These are phyloP conservation scores for Cryptosporidium ubiquitum DNA, from an alignment of 169 alveolate species.

Conservation along the genomic window DNA sequence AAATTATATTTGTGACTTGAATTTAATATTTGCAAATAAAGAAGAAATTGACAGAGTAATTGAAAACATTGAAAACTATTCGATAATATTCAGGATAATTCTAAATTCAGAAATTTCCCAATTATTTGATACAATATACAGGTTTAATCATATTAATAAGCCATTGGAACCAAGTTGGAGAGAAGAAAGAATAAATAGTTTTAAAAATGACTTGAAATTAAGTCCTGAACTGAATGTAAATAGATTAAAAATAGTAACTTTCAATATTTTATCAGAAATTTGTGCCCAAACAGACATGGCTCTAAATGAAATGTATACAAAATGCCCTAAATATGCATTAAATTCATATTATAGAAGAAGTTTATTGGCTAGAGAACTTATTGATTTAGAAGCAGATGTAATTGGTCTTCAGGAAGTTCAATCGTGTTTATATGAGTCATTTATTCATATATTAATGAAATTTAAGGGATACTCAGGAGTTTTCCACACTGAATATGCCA, in stretches of 20 bases:
- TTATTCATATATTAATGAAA: conserved; percentile 3
- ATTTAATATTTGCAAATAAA: neutral
- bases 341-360: conserved; percentile 66
- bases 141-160: conserved; percentile 7
- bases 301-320: conserved; percentile 53
- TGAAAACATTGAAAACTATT: conserved; percentile 1
- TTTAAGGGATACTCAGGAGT: conserved; percentile 34
- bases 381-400: conserved; percentile 44
- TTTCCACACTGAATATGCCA: conserved; percentile 5
- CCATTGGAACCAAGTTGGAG: conserved; percentile 27
- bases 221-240: neutral
- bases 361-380: conserved; percentile 41
- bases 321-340: conserved; percentile 43
- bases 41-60: neutral
- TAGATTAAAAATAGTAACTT: conserved; percentile 40
- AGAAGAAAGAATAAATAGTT: conserved; percentile 24
- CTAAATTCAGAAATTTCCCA: neutral
- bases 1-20: conserved; percentile 18
- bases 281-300: conserved; percentile 61
- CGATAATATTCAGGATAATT: conserved; percentile 36
- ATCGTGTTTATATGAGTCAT: conserved; percentile 21
- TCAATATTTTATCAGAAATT: conserved; percentile 47
- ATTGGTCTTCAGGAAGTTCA: conserved; percentile 71
- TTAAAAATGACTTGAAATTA: neutral
- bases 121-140: conserved; percentile 39